Percentiles rank a stretch among this genome's conserved stretches.
phyloP scores from a whole-genome alignment of 2,329 filamentous ascomycete genomes.

The Colletotrichum sp. region DNA sequence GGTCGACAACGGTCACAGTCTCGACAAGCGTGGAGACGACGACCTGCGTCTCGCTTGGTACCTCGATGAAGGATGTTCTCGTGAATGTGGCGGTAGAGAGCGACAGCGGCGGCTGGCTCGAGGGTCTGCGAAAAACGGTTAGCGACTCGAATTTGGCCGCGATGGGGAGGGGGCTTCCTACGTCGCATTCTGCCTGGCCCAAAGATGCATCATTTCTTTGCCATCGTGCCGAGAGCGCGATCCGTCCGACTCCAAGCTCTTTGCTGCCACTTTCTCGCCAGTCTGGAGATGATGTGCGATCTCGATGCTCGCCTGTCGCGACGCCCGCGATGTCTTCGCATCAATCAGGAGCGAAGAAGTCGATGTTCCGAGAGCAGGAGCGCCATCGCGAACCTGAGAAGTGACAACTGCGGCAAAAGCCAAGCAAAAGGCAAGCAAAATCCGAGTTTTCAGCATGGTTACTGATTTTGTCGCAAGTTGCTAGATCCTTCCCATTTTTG shows the following conservation, averaged over 20 bases:
- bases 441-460: not conserved
- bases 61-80: slow-evolving; percentile 24
- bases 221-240: not conserved
- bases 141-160: not conserved
- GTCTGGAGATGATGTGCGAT: not conserved
- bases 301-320: not conserved
- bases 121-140: not conserved
- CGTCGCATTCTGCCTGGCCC: not conserved
- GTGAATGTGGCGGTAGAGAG: slow-evolving; percentile 11
- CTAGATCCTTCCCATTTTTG: not conserved
- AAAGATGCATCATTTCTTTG: not conserved
- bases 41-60: slow-evolving; percentile 19
- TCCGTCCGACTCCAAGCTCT: not conserved
- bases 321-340: not conserved
- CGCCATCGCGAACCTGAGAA: not conserved
- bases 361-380: not conserved
- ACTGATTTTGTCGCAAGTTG: not conserved
- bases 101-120: not conserved
- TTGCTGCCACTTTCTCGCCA: not conserved
- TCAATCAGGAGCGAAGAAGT: not conserved
- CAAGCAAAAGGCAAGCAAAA: not conserved
- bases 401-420: not conserved
- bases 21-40: slow-evolving; percentile 24
- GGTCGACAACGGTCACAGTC: slow-evolving; percentile 30
- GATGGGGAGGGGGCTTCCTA: not conserved